phyloP scores from a whole-genome alignment of 345 rosid genomes.

The Mallotus nudiflorus region DNA sequence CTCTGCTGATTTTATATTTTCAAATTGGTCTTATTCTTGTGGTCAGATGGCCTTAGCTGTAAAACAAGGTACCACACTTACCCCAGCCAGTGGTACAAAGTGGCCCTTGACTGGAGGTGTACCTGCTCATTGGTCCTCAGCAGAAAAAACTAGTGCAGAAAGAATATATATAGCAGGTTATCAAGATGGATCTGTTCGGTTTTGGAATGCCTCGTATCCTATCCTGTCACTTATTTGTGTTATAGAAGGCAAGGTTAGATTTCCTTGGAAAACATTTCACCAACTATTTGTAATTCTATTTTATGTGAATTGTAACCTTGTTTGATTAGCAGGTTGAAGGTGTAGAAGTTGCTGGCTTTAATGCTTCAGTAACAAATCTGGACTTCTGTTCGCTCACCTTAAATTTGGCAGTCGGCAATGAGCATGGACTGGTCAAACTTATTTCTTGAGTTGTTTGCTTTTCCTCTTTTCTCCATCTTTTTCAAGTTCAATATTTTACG shows the following conservation, averaged over 20 bases:
- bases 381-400: conserved; percentile 60
- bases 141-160: conserved; percentile 53
- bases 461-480: background rate
- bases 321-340: conserved; percentile 46
- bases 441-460: conserved; percentile 12
- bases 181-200: conserved; percentile 72
- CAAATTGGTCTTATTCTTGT: background rate
- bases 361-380: conserved; percentile 58
- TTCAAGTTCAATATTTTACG: background rate
- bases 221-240: conserved; percentile 52
- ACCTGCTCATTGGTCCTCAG: conserved; percentile 48
- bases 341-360: conserved; percentile 34
- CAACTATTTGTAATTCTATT: background rate
- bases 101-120: conserved; percentile 92
- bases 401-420: conserved; percentile 66
- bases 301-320: background rate
- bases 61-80: conserved; percentile 27
- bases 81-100: conserved; percentile 31
- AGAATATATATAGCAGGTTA: conserved; percentile 80
- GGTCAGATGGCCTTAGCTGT: conserved; percentile 30
- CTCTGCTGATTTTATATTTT: background rate
- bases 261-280: background rate
- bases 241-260: conserved; percentile 55
- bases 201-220: conserved; percentile 84
- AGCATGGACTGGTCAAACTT: conserved; percentile 69